Base-by-base conservation (phyloP, 176 grass and related monocot genomes). In the Eragrostis curvula region DNA sequence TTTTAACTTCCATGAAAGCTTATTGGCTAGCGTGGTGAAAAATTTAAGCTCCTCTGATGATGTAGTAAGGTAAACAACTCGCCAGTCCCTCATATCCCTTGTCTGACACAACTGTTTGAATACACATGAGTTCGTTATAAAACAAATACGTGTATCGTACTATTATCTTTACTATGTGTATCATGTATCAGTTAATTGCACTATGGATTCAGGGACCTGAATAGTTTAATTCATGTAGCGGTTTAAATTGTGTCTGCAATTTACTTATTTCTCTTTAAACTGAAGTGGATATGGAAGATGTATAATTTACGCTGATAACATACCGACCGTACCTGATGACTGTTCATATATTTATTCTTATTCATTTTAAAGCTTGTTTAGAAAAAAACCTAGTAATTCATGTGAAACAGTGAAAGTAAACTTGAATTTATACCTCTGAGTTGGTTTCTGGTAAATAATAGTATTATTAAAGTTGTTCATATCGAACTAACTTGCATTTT, bases 41-140 rank as follows among this genome's bases (percentile, higher is more conserved):
- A 93, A 99, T 91, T 85, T 99, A 87, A 99, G 89, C 76, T 99
- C 93, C 21, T 84, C 69, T 17, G 93, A 99, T 80, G 87, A 93
- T 93, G 70, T 91, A 76, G 85, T 90, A 81, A 99, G 96, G 93
- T 95, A 42, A 59, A 51, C 6, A 20, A 23, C 10, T 17, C 65
- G 52, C 55, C 59, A 60, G 39, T 43, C 73, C 21, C 48, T 79
- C 6, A 74, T 68, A 59, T 75, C 42, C 25, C 44, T 81, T 36
- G 32, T 36, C 7, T 36, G 77, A 14, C 45, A 56, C 43, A 74
- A 61, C 72, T 12, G 30, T 41, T 73, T 30, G 40, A 62, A 65
- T 64, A 57, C 57, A 10, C 65, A 46, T 66, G 29, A 68, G 20
- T 55, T 63, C 32, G 21, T 70, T 80, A 20, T 25, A 46, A 76